Conservation (phyloP, 768 basidiomycete species). For the Termitomyces sp. region DNA sequence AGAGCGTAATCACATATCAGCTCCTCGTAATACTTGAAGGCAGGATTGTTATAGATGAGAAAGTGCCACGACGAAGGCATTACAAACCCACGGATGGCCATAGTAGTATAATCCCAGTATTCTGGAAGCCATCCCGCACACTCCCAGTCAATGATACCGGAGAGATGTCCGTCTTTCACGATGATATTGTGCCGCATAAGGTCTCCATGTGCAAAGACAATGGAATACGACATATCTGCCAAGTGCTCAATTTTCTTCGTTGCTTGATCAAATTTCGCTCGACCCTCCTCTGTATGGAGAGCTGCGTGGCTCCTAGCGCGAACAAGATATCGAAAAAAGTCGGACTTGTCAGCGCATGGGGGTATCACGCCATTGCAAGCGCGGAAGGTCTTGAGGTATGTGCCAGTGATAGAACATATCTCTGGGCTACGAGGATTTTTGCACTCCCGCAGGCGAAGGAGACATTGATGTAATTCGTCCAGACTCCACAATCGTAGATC, state of each 20-base stretch:
- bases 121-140: slow-evolving; percentile 20
- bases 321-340: background rate
- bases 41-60: background rate
- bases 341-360: background rate
- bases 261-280: background rate
- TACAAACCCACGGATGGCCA: background rate
- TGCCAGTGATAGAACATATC: slow-evolving; percentile 6
- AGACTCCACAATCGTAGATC: background rate
- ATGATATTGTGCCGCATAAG: slow-evolving; percentile 8
- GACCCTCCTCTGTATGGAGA: background rate
- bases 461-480: slow-evolving; percentile 1
- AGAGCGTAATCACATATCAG: background rate
- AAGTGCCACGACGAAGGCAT: background rate
- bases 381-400: slow-evolving; percentile 1
- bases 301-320: background rate
- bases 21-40: slow-evolving; percentile 8
- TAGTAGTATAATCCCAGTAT: slow-evolving; percentile 17
- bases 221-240: background rate
- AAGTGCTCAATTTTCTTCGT: background rate
- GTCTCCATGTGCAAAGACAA: slow-evolving; percentile 6
- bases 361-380: background rate
- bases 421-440: slow-evolving; percentile 1
- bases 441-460: slow-evolving; percentile 2
- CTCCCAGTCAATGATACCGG: slow-evolving; percentile 15
- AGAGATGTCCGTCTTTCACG: slow-evolving; percentile 4